Conservation (phyloP, 2,329 filamentous ascomycete genomes). For the Arthrobotrys musiformis region DNA sequence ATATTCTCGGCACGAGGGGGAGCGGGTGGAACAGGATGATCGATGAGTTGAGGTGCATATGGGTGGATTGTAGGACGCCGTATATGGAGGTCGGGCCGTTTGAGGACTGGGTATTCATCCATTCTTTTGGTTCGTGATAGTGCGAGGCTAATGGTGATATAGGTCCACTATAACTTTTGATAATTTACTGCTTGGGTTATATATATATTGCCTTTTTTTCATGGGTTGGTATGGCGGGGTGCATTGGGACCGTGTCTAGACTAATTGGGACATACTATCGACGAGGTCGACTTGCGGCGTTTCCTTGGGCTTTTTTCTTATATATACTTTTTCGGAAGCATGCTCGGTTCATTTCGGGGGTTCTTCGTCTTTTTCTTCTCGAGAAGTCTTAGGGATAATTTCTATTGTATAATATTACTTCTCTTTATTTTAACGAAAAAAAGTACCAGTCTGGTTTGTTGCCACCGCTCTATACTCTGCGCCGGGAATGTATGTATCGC, state of each 20-base stretch:
- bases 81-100: slow-evolving; percentile 58
- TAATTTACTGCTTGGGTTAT: background rate
- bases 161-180: slow-evolving; percentile 54
- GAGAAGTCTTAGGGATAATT: too few species aligned
- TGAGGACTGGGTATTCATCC: slow-evolving; percentile 56
- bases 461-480: background rate
- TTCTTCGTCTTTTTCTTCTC: background rate
- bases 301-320: background rate
- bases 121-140: background rate
- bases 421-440: background rate
- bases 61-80: slow-evolving; percentile 56
- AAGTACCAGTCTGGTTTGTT: background rate
- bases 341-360: background rate
- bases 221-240: too few species aligned
- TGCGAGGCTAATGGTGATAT: background rate
- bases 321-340: background rate
- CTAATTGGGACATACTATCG: too few species aligned
- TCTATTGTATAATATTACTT: background rate
- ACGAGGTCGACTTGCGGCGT: background rate
- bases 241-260: too few species aligned
- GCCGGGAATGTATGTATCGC: background rate
- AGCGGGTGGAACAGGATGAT: slow-evolving; percentile 59
- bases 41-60: slow-evolving; percentile 58
- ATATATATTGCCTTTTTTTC: background rate
- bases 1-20: slow-evolving; percentile 57